Base-by-base conservation (phyloP, 176 grass and related monocot species). In the Carex parvula region DNA sequence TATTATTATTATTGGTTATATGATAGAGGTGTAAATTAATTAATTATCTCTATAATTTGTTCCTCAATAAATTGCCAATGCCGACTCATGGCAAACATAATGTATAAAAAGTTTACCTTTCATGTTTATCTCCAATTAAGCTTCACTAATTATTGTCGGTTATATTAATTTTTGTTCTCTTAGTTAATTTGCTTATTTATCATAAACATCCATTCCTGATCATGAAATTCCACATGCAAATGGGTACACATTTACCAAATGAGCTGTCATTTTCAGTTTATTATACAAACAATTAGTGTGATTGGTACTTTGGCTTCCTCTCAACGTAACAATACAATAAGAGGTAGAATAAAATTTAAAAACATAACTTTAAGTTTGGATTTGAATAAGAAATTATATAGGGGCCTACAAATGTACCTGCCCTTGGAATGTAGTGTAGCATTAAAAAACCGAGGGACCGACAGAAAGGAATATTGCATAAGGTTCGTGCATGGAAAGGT, bases 1-100 rank as follows among this genome's bases (percentile, higher is more conserved):
- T 59, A n/a, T 60, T 21, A 57, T 50, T 54, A 64, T 80, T 64
- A 26, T 79, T 79, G 60, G 13, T 21, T 35, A 44, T 70, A 65
- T 86, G 2, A 69, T 64, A 77, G 73, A 83, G 81, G 4, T 83
- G 81, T 83, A 83, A 83, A 68, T 83, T 69, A 83, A 67, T 83
- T 68, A 83, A 50, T 68, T 68, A 44, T 83, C 22, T 44, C 55
- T 83, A 65, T 83, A 66, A 68, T 83, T 18, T 83, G 80, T 83
- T 83, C 42, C 39, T 83, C 21, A 83, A 83, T 83, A 83, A 83
- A 83, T 68, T 60, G 42, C 6, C 21, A 52, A 24, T 83, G 60
- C 44, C 21, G 1, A 66, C 13, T 52, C 21, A 52, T 63, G 81
- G 42, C 60, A 68, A 83, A 83, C 15, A 53, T 24, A 67, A 50